These are phyloP conservation scores for Neonectria neomacrospora DNA, from an alignment of 2,329 filamentous ascomycete species.

Conservation along the genomic window DNA sequence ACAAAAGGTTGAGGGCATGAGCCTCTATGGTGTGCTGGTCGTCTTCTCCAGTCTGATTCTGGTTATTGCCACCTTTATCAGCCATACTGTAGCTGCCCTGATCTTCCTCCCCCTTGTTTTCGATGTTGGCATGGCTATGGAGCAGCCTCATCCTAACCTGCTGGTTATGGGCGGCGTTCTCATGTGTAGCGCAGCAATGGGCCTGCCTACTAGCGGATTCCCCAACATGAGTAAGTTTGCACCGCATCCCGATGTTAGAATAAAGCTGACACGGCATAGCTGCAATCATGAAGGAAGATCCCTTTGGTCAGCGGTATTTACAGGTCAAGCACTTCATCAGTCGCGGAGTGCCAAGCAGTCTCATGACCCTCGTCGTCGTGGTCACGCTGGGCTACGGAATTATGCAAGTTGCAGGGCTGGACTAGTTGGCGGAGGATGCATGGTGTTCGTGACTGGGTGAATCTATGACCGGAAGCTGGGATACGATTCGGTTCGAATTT, in stretches of 20 bases:
- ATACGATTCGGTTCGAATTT: neutral
- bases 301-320: conserved; percentile 91
- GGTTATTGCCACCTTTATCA: conserved; percentile 97
- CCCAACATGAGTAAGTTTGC: conserved; percentile 95
- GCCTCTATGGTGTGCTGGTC: conserved; percentile 85
- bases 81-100: conserved; percentile 93
- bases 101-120: conserved; percentile 93
- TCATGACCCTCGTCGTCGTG: conserved; percentile 84
- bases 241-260: neutral
- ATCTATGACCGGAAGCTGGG: neutral
- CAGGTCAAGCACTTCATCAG: conserved; percentile 95
- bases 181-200: conserved; percentile 98
- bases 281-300: conserved; percentile 99
- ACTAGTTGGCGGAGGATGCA: conserved; percentile 44
- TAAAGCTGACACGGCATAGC: conserved; percentile 62
- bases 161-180: conserved; percentile 94
- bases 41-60: conserved; percentile 88
- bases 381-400: conserved; percentile 90
- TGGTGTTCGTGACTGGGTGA: neutral
- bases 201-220: conserved; percentile 92
- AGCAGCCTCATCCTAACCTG: conserved; percentile 90
- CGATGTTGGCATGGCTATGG: conserved; percentile 86
- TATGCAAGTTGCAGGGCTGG: conserved; percentile 80
- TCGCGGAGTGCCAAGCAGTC: conserved; percentile 86
- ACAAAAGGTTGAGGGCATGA: conserved; percentile 76